These are phyloP conservation scores for Tylopilus sp. DNA, from an alignment of 768 basidiomycete genomes.

Conservation along the genomic window DNA sequence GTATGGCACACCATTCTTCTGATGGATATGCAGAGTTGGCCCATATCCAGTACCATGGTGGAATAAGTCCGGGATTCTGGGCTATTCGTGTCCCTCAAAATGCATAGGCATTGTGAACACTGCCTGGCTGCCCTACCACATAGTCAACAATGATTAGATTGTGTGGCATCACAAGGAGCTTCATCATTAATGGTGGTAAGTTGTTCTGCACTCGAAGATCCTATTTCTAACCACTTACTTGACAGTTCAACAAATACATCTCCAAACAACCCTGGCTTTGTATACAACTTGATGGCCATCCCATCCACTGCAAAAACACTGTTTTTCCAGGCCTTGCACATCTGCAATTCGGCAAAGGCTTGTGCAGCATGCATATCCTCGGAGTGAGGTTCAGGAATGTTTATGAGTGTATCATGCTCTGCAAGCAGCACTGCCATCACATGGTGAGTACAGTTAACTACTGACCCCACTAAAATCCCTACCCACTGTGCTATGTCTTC, in stretches of 20 bases:
- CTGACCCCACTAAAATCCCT: background rate
- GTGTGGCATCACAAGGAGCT: background rate
- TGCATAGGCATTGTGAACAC: background rate
- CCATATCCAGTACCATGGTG: background rate
- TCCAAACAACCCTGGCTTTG: background rate
- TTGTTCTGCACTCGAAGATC: background rate
- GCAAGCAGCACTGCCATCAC: background rate
- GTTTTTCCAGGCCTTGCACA: background rate
- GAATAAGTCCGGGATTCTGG: background rate
- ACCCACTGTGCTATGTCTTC: background rate
- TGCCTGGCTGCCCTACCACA: background rate
- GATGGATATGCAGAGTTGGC: no score
- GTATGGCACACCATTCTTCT: no score
- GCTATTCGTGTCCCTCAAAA: background rate
- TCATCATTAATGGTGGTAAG: background rate
- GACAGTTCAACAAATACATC: constrained; percentile 5
- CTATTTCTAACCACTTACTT: background rate
- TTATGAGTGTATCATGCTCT: background rate
- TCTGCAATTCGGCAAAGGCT: background rate
- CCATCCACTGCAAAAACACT: constrained; percentile 4
- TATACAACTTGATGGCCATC: background rate
- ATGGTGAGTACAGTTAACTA: background rate
- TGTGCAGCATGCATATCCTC: no score
- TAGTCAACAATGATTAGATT: background rate
- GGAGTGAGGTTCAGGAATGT: background rate